Conservation (phyloP, 306 rosid species). For the Benincasa hispida region DNA sequence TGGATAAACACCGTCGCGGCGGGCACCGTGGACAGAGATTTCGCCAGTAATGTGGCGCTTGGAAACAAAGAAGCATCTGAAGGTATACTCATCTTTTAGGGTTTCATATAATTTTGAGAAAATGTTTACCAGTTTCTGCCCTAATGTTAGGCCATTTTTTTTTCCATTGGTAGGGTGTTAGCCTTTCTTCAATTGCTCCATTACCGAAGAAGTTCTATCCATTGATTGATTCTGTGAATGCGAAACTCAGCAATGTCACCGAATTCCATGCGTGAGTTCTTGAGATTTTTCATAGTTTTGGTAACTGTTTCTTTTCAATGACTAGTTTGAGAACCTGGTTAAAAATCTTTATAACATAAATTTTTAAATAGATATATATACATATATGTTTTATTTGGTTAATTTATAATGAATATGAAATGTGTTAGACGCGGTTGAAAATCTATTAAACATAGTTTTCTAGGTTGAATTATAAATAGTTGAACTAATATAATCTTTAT, state of each 20-base stretch:
- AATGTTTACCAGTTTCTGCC: not conserved
- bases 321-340: too few relatives aligned
- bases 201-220: not conserved
- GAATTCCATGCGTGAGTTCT: not conserved
- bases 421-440: too few relatives aligned
- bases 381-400: too few relatives aligned
- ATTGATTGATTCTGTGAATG: not conserved
- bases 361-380: too few relatives aligned
- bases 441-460: too few relatives aligned
- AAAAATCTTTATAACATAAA: too few relatives aligned
- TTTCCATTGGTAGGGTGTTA: not conserved
- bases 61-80: not conserved
- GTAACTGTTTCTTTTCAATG: too few relatives aligned
- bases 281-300: not conserved
- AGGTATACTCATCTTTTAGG: not conserved
- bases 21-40: not conserved
- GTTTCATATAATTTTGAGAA: not conserved
- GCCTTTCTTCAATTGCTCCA: not conserved
- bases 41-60: not conserved
- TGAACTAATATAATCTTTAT: too few relatives aligned
- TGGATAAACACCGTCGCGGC: not conserved
- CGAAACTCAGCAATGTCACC: not conserved
- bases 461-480: too few relatives aligned
- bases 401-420: too few relatives aligned
- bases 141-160: not conserved